phyloP scores from a whole-genome alignment of 2,329 filamentous ascomycete species.

The Trichoderma gracile region DNA sequence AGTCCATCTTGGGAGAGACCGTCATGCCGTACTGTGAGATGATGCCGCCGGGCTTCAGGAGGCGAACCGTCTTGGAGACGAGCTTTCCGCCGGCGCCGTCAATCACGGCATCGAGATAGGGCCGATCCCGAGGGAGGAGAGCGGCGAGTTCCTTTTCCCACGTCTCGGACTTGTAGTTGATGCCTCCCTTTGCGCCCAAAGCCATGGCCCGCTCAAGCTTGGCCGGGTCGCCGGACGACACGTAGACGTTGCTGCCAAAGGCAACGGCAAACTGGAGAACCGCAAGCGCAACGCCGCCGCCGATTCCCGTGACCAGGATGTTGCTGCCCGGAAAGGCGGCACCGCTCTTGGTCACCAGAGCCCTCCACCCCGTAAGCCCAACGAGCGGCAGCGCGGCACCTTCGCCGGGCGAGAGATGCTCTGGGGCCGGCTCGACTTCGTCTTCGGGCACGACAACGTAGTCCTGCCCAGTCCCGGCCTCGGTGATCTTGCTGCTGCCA shows the following conservation, averaged over 20 bases:
- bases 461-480: slow-evolving; percentile 72
- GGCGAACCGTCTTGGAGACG: slow-evolving; percentile 63
- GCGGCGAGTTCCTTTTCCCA: slow-evolving; percentile 78
- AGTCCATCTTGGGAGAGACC: slow-evolving; percentile 78
- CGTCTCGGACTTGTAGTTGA: slow-evolving; percentile 72
- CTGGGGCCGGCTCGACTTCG: slow-evolving; percentile 76
- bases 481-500: slow-evolving; percentile 64
- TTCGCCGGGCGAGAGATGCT: slow-evolving; percentile 70
- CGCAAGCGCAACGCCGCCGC: slow-evolving; percentile 85
- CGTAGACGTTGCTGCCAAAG: slow-evolving; percentile 74
- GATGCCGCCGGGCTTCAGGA: slow-evolving; percentile 82
- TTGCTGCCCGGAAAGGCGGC: slow-evolving; percentile 67
- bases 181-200: slow-evolving; percentile 79
- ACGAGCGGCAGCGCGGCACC: slow-evolving; percentile 83
- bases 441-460: slow-evolving; percentile 66
- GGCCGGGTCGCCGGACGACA: slow-evolving; percentile 71
- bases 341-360: slow-evolving; percentile 74
- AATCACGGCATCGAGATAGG: slow-evolving; percentile 77
- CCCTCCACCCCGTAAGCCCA: slow-evolving; percentile 85
- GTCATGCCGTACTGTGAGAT: slow-evolving; percentile 93
- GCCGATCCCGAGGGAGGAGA: slow-evolving; percentile 64
- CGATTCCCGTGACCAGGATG: slow-evolving; percentile 86
- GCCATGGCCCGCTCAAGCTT: slow-evolving; percentile 73
- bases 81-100: slow-evolving; percentile 90
- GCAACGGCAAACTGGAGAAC: slow-evolving; percentile 77